phyloP scores from a whole-genome alignment of 2,329 filamentous ascomycete genomes.

The Aspergillus sergii region DNA sequence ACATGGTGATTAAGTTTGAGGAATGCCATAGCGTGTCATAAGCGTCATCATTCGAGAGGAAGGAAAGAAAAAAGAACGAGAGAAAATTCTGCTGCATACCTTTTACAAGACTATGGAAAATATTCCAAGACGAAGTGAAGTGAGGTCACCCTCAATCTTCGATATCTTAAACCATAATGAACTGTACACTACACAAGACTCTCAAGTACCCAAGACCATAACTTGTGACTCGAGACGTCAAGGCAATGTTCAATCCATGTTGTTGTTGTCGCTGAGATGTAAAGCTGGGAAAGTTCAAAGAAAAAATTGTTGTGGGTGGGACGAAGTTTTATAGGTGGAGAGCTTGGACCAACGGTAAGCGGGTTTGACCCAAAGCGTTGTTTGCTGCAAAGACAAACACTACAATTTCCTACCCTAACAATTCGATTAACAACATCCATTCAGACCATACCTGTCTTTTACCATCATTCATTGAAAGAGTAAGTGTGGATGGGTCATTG shows the following conservation, averaged over 20 bases:
- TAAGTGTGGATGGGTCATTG: not conserved
- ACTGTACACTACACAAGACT: not conserved
- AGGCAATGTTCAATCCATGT: not conserved
- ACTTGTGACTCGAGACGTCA: conserved; percentile 3
- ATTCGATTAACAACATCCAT: not conserved
- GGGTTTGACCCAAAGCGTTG: conserved; percentile 14
- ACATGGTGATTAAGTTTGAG: conserved; percentile 67
- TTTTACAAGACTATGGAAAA: conserved; percentile 38
- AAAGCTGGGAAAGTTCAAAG: conserved; percentile 19
- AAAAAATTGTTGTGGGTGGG: conserved; percentile 26
- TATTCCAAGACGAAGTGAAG: not conserved
- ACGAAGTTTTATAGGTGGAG: conserved; percentile 21
- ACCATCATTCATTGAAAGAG: not conserved
- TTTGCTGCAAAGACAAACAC: conserved; percentile 24
- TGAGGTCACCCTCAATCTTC: not conserved
- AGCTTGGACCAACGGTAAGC: conserved; percentile 18
- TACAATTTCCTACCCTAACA: not conserved
- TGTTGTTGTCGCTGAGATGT: conserved; percentile 14
- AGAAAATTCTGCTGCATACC: conserved; percentile 38
- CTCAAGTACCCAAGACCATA: not conserved
- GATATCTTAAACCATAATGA: not conserved
- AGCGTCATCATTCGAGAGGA: conserved; percentile 59
- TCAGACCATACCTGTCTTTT: not conserved
- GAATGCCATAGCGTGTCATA: conserved; percentile 69
- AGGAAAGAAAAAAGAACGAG: conserved; percentile 9